phyloP scores from a whole-genome alignment of 2,329 filamentous ascomycete species.

The Alternaria atra region DNA sequence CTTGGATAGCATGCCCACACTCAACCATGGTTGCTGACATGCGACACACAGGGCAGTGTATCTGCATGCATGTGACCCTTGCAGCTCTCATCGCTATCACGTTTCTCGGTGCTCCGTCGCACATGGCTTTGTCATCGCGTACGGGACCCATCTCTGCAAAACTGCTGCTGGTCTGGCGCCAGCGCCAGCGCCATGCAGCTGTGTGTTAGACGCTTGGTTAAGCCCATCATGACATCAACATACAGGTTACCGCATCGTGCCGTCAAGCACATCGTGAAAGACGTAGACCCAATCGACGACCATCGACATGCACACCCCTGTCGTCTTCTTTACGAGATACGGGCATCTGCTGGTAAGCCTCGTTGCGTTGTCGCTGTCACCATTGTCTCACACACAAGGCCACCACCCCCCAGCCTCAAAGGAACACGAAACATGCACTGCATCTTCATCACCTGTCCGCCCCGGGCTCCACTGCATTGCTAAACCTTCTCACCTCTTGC shows the following conservation, averaged over 20 bases:
- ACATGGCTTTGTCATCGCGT: background rate
- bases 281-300: background rate
- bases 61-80: conserved; percentile 16
- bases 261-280: background rate
- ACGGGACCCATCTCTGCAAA: conserved; percentile 9
- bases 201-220: conserved; percentile 24
- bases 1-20: background rate
- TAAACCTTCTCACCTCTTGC: conserved; percentile 8
- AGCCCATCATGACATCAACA: conserved; percentile 36
- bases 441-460: background rate
- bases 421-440: conserved; percentile 27
- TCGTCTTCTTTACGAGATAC: conserved; percentile 9
- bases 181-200: conserved; percentile 21
- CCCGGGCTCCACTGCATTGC: background rate
- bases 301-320: conserved; percentile 5
- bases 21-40: background rate
- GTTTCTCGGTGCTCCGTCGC: background rate
- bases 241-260: conserved; percentile 19
- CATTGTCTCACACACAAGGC: background rate
- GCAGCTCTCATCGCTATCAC: conserved; percentile 12
- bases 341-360: conserved; percentile 9
- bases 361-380: background rate
- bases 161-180: conserved; percentile 6
- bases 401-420: conserved; percentile 16
- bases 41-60: conserved; percentile 7